Conservation (phyloP, 805 yeast species). For the Saccharomycopsis oosterbeekiorum region DNA sequence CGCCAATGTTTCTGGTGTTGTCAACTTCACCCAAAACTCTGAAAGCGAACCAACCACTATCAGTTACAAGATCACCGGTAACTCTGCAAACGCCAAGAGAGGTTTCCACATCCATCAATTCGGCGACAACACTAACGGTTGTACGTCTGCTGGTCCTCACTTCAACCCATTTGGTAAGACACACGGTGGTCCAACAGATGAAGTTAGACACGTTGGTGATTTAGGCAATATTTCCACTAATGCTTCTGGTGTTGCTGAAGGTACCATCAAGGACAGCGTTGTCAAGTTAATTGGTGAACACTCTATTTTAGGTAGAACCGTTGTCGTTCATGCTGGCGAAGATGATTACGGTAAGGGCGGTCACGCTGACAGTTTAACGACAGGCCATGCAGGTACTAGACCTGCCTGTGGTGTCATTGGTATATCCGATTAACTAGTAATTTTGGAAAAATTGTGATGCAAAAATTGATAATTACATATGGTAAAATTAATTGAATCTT, state of each 20-base stretch:
- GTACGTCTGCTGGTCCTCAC: slow-evolving; percentile 98
- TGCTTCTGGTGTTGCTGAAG: slow-evolving; percentile 83
- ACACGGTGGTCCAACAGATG: slow-evolving; percentile 89
- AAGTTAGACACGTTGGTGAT: slow-evolving; percentile 85
- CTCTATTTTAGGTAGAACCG: slow-evolving; percentile 90
- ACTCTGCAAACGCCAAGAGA: slow-evolving; percentile 76
- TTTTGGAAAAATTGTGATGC: neutral
- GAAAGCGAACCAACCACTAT: slow-evolving; percentile 80
- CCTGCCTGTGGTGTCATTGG: slow-evolving; percentile 99
- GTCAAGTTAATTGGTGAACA: slow-evolving; percentile 78
- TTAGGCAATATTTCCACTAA: slow-evolving; percentile 91
- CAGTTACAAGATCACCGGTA: slow-evolving; percentile 83
- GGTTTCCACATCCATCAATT: slow-evolving; percentile 98
- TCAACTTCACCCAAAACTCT: slow-evolving; percentile 72
- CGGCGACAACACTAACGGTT: slow-evolving; percentile 98
- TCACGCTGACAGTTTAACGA: slow-evolving; percentile 79
- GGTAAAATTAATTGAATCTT: neutral
- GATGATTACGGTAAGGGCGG: slow-evolving; percentile 96
- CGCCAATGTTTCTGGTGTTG: slow-evolving; percentile 78
- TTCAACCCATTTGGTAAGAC: slow-evolving; percentile 83
- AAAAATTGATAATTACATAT: neutral
- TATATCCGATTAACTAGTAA: slow-evolving; percentile 34
- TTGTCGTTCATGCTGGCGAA: slow-evolving; percentile 84
- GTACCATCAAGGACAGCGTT: slow-evolving; percentile 66
- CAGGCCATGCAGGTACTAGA: slow-evolving; percentile 98